Evolutionary conservation across 805 yeast genomes (phyloP).

Genomic region (Maudiozyma turicensis): DNA sequence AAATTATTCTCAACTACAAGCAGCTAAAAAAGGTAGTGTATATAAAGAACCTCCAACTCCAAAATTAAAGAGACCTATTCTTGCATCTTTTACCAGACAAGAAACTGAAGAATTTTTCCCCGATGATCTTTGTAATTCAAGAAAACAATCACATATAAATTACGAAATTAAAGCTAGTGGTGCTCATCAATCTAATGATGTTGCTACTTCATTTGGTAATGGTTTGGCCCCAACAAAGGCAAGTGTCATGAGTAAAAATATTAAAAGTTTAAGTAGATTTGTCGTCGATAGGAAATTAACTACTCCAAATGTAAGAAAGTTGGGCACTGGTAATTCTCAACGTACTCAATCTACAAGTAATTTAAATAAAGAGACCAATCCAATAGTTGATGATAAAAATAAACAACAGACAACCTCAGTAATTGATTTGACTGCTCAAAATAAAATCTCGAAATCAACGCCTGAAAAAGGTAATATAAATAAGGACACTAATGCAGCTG

Average conservation of each 20-base stretch:
- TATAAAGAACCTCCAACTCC: slow-evolving; percentile 20
- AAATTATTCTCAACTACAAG: slow-evolving; percentile 14
- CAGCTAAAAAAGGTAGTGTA: slow-evolving; percentile 47
- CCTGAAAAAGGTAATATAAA: background rate
- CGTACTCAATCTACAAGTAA: background rate
- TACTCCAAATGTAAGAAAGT: slow-evolving; percentile 19
- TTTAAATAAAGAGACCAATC: background rate
- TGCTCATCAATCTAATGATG: slow-evolving; percentile 29
- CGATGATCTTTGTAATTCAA: slow-evolving; percentile 21
- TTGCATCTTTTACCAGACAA: slow-evolving; percentile 14
- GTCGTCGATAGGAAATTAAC: slow-evolving; percentile 26
- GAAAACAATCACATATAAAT: slow-evolving; percentile 18
- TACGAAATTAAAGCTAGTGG: slow-evolving; percentile 32
- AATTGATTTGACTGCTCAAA: background rate
- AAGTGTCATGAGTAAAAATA: slow-evolving; percentile 25
- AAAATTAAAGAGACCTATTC: slow-evolving; percentile 5
- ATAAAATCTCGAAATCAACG: background rate
- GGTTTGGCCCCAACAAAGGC: slow-evolving; percentile 29
- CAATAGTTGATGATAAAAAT: too few species aligned
- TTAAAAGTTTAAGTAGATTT: slow-evolving; percentile 22
- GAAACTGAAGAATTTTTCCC: slow-evolving; percentile 26
- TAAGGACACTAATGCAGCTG: background rate
- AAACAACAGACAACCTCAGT: background rate
- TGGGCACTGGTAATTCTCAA: background rate
- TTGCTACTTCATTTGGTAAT: slow-evolving; percentile 28